Evolutionary conservation across 176 grass and related monocot species (phyloP).

Genomic region (Oropetium thomaeum): DNA sequence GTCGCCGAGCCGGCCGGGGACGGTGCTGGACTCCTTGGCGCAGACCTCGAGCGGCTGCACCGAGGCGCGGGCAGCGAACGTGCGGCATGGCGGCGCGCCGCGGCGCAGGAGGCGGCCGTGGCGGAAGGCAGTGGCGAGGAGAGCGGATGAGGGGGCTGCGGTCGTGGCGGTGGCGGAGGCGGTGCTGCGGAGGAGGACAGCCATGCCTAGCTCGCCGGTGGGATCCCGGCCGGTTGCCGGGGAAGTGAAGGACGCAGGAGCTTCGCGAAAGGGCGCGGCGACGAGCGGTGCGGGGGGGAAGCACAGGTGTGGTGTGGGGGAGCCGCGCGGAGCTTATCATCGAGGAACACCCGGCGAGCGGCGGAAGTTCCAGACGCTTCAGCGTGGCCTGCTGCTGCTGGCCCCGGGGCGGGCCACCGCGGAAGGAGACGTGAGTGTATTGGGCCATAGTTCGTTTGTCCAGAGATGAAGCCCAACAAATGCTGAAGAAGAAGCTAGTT

Average conservation of each 20-base stretch:
- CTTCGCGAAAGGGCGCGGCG: not conserved
- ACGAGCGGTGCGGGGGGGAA: not conserved
- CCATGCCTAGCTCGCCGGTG: slow-evolving; percentile 20
- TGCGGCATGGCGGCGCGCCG: slow-evolving; percentile 2
- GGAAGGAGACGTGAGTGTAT: not conserved
- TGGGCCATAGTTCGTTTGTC: not conserved
- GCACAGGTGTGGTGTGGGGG: not conserved
- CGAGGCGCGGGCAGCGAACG: slow-evolving; percentile 40
- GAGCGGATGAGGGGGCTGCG: not conserved
- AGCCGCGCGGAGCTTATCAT: slow-evolving; percentile 27
- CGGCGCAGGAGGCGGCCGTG: slow-evolving; percentile 7
- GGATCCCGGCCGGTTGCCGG: not conserved
- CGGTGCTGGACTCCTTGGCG: slow-evolving; percentile 65
- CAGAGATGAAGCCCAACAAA: not conserved
- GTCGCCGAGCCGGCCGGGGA: slow-evolving; percentile 70
- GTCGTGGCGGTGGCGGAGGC: slow-evolving; percentile 12
- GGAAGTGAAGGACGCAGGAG: not conserved
- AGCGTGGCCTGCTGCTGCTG: too few species aligned
- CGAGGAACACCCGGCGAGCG: not conserved
- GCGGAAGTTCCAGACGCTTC: slow-evolving; percentile 12
- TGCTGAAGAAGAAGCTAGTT: not conserved
- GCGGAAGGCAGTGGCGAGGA: slow-evolving; percentile 39
- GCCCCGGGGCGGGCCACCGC: not conserved
- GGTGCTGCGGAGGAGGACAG: slow-evolving; percentile 29
- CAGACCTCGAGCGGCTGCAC: slow-evolving; percentile 66